Base-by-base conservation (phyloP, 352 stramenopile genomes). In the Phytophthora tentaculata region DNA sequence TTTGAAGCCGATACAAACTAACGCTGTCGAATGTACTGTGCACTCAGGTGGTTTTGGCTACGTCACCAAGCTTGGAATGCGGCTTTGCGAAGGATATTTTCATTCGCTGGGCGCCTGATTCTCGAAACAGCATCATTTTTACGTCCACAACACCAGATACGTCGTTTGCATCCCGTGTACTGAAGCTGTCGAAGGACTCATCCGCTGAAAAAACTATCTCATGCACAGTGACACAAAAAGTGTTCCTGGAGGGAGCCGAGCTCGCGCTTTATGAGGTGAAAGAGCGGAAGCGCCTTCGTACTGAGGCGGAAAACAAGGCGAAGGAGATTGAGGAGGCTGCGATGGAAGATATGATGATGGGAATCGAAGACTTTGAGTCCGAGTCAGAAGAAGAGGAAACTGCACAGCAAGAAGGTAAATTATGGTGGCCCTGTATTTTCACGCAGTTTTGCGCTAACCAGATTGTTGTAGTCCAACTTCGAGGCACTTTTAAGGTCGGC, bases 291-390 rank as follows among this genome's bases (percentile, higher is more conserved):
- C 76, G 88, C 14, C 76, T 95, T 55, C 88, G 88, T 4, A 81
- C 91, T 7, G 89, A 96, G 56, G 89, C 88, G 9, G 89, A 96
- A 66, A 86, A 89, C 73, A 96, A 95, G 53, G 89, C 89, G 7
- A 95, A 96, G 63, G 88, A 96, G 55, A 85, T 96, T 45, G 89
- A 95, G 53, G 89, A 96, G 56, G 89, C 89, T 52, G 89, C 88
- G 35, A 96, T 96, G 88, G 88, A 96, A 65, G 89, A 96, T 64
- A 96, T 96, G 86, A 95, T 96, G 88, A 92, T 96, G 84, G 86
- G 84, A 24, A 95, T 96, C 37, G 89, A 92, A 73, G 89, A 96
- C 73, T 96, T 94, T 55, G 89, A 96, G 64, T 93, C 79, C 2
- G 84, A 92, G 44, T 86, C 83, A 9, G 89, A 96, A 59, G 89